A percentile compares a stretch with the other conserved stretches of the same genome.
Conservation (phyloP, 352 stramenopile genomes). For the Stramenopiles sp. region DNA sequence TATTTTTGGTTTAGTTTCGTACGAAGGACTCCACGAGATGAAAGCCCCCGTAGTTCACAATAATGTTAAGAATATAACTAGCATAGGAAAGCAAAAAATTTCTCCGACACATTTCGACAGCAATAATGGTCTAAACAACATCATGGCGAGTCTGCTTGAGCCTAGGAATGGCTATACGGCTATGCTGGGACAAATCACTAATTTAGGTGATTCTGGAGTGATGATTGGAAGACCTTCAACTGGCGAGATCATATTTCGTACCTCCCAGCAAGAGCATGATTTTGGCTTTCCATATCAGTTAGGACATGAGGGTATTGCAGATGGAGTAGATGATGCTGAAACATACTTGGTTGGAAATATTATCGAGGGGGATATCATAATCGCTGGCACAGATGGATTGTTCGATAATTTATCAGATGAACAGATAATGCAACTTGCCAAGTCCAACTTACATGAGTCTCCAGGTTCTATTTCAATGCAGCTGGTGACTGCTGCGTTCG, state of each 20-base stretch:
- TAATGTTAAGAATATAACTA: no score
- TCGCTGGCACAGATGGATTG: constrained; percentile 17
- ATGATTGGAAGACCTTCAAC: neutral
- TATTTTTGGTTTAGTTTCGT: neutral
- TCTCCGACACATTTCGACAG: no score
- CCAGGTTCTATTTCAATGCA: neutral
- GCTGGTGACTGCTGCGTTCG: neutral
- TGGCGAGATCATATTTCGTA: neutral
- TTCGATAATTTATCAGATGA: constrained; percentile 20
- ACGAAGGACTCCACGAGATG: neutral
- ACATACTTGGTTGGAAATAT: neutral
- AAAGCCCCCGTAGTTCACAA: neutral
- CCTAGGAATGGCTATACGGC: no score
- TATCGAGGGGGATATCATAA: constrained; percentile 16
- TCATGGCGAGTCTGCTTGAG: neutral
- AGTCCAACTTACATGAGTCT: neutral
- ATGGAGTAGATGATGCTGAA: neutral
- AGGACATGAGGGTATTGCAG: neutral
- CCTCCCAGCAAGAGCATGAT: neutral
- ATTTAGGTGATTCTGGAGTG: neutral
- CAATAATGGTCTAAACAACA: no score
- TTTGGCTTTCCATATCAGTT: neutral
- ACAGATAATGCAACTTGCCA: constrained; percentile 9
- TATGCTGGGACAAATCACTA: neutral
- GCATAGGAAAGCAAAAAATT: no score